Evolutionary conservation across 2,329 filamentous ascomycete species (phyloP), one percentile per base, ranked within the genome.

Genomic region (Alternaria gansuensis): DNA sequence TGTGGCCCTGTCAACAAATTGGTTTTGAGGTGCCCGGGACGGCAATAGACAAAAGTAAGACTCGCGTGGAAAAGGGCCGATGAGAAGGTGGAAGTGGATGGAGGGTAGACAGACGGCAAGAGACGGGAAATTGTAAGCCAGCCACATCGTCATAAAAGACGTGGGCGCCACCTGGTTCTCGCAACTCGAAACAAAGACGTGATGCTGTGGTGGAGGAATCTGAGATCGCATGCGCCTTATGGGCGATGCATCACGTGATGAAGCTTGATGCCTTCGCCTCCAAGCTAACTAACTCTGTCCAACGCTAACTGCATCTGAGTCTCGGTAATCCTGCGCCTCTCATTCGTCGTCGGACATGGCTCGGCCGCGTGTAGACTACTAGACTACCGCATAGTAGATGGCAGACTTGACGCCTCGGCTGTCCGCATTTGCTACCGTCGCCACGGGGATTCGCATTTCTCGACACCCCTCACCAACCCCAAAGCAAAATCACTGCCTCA

Each of bases 281-380:
- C 11, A 53, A 34, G 37, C 37, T 58, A 31, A 44, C 31, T 58
- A 41, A 54, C 36, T 28, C 29, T 4, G 8, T 23, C 9, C 3
- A 17, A 29, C 46, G 36, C 57, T 62, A 62, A 51, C 55, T 37
- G 3, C 8, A 45, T 62, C 3, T 39, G 41, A 24, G 49, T 24
- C 23, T 37, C 33, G 54, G 61, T 65, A 65, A 65, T 65, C 56
- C 44, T 33, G 17, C 9, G 26, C 39, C 9, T 49, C 23, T 54
- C 51, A 56, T 64, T 64, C 55, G 63, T 34, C 39, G 31, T 39
- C 61, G 63, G 63, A 33, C 33, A 51, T 51, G 40, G 39, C 51
- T 58, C 53, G 59, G 59, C 46, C 14, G 40, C 52, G 44, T 17
- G 17, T 17, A 17, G 17, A 17, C 17, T 17, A 17, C 17, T 17